Conservation (phyloP, 345 rosid genomes). For the Balakata baccata region DNA sequence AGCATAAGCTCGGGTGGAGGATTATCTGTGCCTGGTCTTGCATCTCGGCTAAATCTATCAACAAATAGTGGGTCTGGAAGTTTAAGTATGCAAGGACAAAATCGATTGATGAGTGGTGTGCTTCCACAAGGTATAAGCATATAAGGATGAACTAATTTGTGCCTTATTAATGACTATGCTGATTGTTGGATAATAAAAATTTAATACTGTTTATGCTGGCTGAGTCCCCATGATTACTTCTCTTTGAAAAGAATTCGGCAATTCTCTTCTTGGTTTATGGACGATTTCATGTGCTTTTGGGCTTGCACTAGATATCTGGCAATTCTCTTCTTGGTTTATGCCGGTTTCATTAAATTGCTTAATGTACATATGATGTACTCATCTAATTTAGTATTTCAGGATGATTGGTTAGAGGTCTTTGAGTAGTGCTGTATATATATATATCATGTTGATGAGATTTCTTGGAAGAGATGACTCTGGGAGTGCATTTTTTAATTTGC, state of each 20-base stretch:
- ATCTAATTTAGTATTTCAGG: too few relatives aligned
- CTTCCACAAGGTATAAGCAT: conserved; percentile 76
- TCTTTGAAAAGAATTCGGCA: neutral
- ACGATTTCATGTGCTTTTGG: neutral
- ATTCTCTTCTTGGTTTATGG: too few relatives aligned
- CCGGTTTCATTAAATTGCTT: neutral
- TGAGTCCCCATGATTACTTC: neutral
- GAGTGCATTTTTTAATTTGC: neutral
- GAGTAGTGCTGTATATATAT: too few relatives aligned
- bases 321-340: too few relatives aligned
- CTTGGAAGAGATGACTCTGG: neutral
- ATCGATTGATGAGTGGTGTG: conserved; percentile 74
- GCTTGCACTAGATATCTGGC: neutral
- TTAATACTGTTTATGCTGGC: neutral
- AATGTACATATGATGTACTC: neutral
- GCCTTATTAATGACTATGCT: neutral
- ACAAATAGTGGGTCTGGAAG: conserved; percentile 85
- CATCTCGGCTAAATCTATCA: conserved; percentile 69
- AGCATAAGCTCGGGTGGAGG: conserved; percentile 85
- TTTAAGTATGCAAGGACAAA: conserved; percentile 79
- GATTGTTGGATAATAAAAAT: neutral
- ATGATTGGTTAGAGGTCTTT: too few relatives aligned
- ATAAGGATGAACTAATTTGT: neutral
- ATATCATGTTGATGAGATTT: neutral
- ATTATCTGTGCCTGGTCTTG: conserved; percentile 78